These are phyloP conservation scores for Geotrichum histeridarum DNA, from an alignment of 1,139 yeast species.

Conservation along the genomic window DNA sequence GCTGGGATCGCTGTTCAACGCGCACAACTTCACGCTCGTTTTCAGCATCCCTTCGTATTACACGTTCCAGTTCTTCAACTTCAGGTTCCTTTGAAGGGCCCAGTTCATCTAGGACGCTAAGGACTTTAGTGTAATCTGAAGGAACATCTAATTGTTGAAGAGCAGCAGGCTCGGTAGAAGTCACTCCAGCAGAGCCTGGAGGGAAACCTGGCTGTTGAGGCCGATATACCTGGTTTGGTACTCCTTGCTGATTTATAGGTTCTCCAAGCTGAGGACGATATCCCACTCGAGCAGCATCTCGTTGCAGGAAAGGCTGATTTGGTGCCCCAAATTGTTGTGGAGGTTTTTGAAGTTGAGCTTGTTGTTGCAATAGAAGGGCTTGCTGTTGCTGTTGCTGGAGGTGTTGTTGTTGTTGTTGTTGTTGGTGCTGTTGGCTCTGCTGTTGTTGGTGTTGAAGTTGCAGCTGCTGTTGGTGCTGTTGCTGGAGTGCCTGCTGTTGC, in stretches of 20 bases:
- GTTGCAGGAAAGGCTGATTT: conserved; percentile 24
- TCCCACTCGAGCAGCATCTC: conserved; percentile 19
- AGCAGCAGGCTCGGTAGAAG: not conserved
- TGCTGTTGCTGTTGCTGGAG: conserved; percentile 17
- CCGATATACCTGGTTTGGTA: not conserved
- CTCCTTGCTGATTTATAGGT: not conserved
- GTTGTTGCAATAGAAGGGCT: not conserved
- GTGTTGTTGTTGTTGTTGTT: conserved; percentile 20
- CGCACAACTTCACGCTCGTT: conserved; percentile 36
- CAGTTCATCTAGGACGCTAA: conserved; percentile 36
- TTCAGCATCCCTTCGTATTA: conserved; percentile 42
- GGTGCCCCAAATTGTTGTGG: conserved; percentile 18
- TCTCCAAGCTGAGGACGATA: conserved; percentile 17
- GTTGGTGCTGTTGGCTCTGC: conserved; percentile 20
- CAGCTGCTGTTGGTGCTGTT: conserved; percentile 5
- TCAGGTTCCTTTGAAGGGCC: conserved; percentile 33
- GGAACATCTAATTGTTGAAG: conserved; percentile 1
- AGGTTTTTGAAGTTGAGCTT: conserved; percentile 16
- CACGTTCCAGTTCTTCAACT: conserved; percentile 45
- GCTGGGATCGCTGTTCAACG: conserved; percentile 20
- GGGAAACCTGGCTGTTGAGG: not conserved
- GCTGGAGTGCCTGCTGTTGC: conserved; percentile 17
- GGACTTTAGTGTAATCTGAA: conserved; percentile 30
- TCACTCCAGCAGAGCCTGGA: not conserved
- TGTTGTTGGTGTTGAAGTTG: conserved; percentile 11